Conservation (phyloP, 1,284 basidiomycete species). For the Ganoderma resinaceum region DNA sequence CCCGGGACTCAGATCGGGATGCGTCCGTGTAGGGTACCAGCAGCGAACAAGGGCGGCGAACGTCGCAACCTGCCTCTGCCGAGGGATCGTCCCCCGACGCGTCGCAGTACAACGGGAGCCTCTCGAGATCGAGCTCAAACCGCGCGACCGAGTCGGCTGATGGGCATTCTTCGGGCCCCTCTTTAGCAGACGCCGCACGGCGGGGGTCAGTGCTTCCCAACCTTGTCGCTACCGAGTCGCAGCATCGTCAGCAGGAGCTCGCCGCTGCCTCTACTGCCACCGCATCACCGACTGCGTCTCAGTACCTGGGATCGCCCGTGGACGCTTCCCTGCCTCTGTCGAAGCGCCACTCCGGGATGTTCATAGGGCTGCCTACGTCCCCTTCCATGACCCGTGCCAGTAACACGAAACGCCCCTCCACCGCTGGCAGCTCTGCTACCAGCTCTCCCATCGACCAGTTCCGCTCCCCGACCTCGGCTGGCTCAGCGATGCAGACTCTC, state of each 20-base stretch:
- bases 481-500: conserved; percentile 32
- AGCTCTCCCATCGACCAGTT: conserved; percentile 31
- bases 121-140: conserved; percentile 27
- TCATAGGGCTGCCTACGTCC: conserved; percentile 30
- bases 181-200: conserved; percentile 20
- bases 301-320: conserved; percentile 28
- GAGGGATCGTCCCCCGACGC: conserved; percentile 27
- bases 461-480: conserved; percentile 30
- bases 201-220: conserved; percentile 22
- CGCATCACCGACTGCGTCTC: conserved; percentile 22
- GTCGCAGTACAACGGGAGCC: conserved; percentile 19
- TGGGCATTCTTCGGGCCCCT: conserved; percentile 23
- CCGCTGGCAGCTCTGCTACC: conserved; percentile 23
- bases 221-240: conserved; percentile 22
- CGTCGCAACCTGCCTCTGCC: conserved; percentile 22
- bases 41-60: conserved; percentile 19
- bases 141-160: conserved; percentile 25
- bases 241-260: conserved; percentile 28
- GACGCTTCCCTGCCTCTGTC: conserved; percentile 28
- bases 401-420: conserved; percentile 27
- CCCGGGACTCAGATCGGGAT: conserved; percentile 3
- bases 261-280: conserved; percentile 19
- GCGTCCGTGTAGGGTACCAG: conserved; percentile 7
- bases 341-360: conserved; percentile 31
- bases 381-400: conserved; percentile 28